phyloP scores from a whole-genome alignment of 257 asterid species.

The Gentiana straminea region DNA sequence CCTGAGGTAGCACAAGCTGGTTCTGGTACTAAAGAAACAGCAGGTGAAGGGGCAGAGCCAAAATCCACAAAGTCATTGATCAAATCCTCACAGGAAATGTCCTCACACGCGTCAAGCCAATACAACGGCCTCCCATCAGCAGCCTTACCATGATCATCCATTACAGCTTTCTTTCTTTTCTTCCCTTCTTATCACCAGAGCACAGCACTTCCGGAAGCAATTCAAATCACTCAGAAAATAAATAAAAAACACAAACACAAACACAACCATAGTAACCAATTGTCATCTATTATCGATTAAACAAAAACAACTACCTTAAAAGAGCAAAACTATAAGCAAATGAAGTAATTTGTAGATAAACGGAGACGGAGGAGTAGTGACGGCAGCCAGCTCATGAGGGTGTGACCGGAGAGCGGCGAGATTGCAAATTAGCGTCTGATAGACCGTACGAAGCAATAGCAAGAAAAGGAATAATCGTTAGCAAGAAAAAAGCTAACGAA shows the following conservation, averaged over 20 bases:
- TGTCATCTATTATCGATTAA: background rate
- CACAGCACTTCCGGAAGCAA: conserved; percentile 5
- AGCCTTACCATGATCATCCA: conserved; percentile 39
- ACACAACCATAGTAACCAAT: background rate
- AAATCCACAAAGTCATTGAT: conserved; percentile 36
- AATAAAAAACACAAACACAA: background rate
- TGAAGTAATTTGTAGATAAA: background rate
- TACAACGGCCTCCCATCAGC: conserved; percentile 47
- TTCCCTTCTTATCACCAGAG: background rate
- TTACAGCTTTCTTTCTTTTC: background rate
- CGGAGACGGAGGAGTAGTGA: background rate
- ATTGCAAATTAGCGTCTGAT: conserved; percentile 90
- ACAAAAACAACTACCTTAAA: background rate
- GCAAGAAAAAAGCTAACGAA: conserved; percentile 9
- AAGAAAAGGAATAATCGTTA: conserved; percentile 12
- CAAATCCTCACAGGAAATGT: conserved; percentile 53
- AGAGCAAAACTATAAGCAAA: background rate
- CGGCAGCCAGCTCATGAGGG: background rate
- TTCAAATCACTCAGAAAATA: background rate
- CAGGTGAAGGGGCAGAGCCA: conserved; percentile 17
- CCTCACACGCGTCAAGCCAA: conserved; percentile 94
- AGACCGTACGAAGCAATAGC: conserved; percentile 82
- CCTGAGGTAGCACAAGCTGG: background rate
- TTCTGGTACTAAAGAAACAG: conserved; percentile 6
- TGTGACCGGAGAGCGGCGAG: conserved; percentile 32